Evolutionary conservation across 2,329 filamentous ascomycete species (phyloP).

Genomic region (Colletotrichum sp.): DNA sequence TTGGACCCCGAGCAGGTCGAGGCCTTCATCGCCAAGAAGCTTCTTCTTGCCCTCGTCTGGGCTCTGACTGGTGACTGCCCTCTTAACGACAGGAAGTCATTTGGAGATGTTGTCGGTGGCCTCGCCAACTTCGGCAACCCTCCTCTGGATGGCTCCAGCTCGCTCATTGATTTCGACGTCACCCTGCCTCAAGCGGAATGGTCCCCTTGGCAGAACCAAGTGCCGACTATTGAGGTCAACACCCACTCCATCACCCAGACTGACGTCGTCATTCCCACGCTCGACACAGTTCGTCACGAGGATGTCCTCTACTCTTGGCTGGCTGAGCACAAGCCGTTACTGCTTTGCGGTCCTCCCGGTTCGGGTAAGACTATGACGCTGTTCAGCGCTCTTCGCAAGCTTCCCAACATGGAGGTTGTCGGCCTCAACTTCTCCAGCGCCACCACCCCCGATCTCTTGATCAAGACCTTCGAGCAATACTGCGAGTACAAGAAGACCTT

Average conservation of each 20-base stretch:
- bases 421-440: constrained; percentile 99
- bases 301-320: constrained; percentile 99
- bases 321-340: constrained; percentile 94
- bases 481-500: constrained; percentile 99
- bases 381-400: constrained; percentile 94
- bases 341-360: constrained; percentile 96
- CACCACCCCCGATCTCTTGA: constrained; percentile 94
- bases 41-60: constrained; percentile 92
- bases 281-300: constrained; percentile 97
- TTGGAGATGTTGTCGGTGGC: constrained; percentile 83
- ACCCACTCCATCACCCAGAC: constrained; percentile 98
- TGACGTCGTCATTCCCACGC: constrained; percentile 95
- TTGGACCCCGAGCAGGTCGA: constrained; percentile 90
- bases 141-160: constrained; percentile 75
- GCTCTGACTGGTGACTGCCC: constrained; percentile 95
- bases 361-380: constrained; percentile 99
- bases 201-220: constrained; percentile 92
- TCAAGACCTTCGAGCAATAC: constrained; percentile 99
- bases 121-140: constrained; percentile 88
- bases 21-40: constrained; percentile 89
- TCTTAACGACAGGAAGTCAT: constrained; percentile 82
- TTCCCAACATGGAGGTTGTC: constrained; percentile 98
- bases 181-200: constrained; percentile 86
- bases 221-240: constrained; percentile 94
- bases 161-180: constrained; percentile 95